These are phyloP conservation scores for Populus ilicifolia DNA, from an alignment of 345 rosid species.

Conservation along the genomic window DNA sequence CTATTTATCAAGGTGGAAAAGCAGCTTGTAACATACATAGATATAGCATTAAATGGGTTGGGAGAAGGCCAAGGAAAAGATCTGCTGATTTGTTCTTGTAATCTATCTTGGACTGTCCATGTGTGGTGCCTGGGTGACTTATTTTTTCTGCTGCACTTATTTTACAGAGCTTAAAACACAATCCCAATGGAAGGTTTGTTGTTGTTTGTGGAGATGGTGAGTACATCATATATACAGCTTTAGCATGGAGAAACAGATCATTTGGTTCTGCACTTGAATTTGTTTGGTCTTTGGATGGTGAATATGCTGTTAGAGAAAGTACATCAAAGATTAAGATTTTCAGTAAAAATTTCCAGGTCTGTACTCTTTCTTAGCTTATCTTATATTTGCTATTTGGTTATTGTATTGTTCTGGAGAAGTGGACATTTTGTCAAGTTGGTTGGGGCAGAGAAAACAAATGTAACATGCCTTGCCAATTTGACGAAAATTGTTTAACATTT, in stretches of 20 bases:
- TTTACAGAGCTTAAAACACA: slow-evolving; percentile 86
- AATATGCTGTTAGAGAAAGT: slow-evolving; percentile 97
- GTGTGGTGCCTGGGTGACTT: slow-evolving; percentile 3
- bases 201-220: slow-evolving; percentile 99
- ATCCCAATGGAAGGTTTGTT: slow-evolving; percentile 96
- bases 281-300: slow-evolving; percentile 97
- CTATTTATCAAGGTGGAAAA: background rate
- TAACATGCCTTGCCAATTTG: background rate
- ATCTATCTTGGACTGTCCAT: background rate
- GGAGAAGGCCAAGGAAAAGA: background rate
- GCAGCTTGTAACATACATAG: background rate
- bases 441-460: background rate
- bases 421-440: background rate
- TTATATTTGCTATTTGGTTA: background rate
- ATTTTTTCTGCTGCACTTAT: background rate
- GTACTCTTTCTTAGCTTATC: slow-evolving; percentile 6
- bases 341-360: slow-evolving; percentile 94
- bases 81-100: background rate
- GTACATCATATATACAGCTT: slow-evolving; percentile 91
- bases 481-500: background rate
- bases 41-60: background rate
- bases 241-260: slow-evolving; percentile 99
- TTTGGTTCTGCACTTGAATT: slow-evolving; percentile 98
- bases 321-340: slow-evolving; percentile 86
- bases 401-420: background rate